Conservation (phyloP, 2,329 filamentous ascomycete genomes). For the Aureobasidium sp. region DNA sequence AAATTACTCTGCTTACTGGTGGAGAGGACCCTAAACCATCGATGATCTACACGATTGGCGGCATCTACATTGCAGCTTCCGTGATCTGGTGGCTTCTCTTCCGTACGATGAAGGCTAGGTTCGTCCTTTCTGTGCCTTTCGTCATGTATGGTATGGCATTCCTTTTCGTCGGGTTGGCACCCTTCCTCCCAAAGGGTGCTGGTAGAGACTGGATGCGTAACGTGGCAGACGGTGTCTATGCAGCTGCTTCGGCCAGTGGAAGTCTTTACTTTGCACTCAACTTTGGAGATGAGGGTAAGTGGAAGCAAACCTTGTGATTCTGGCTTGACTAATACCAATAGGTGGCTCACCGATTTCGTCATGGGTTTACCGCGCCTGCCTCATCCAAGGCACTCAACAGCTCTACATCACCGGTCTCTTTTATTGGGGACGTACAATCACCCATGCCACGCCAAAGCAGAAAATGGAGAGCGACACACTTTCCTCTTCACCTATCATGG, state of each 20-base stretch:
- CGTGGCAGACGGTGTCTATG: constrained; percentile 55
- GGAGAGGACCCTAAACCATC: constrained; percentile 52
- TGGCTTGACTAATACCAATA: constrained; percentile 31
- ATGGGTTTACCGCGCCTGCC: constrained; percentile 59
- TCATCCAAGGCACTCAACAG: constrained; percentile 62
- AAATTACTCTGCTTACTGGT: constrained; percentile 60
- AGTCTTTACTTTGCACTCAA: constrained; percentile 61
- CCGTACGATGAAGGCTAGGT: constrained; percentile 34
- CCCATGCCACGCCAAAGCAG: constrained; percentile 31
- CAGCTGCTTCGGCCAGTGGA: constrained; percentile 55
- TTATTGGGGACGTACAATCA: constrained; percentile 58
- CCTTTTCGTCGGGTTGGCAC: constrained; percentile 54
- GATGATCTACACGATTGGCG: constrained; percentile 55
- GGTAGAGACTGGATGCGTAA: constrained; percentile 51
- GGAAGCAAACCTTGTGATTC: neutral
- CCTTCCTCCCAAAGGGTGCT: constrained; percentile 38
- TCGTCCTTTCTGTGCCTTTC: constrained; percentile 56
- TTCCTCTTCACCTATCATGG: constrained; percentile 25
- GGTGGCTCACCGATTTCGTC: constrained; percentile 48
- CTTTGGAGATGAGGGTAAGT: constrained; percentile 40
- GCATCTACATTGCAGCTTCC: constrained; percentile 52
- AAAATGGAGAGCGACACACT: constrained; percentile 32
- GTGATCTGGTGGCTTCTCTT: constrained; percentile 58
- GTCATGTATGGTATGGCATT: constrained; percentile 58
- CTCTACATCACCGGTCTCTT: constrained; percentile 58